Evolutionary conservation across 2,329 filamentous ascomycete genomes (phyloP), one percentile per base, ranked within the genome.

Genomic region (Colletotrichum sp.): DNA sequence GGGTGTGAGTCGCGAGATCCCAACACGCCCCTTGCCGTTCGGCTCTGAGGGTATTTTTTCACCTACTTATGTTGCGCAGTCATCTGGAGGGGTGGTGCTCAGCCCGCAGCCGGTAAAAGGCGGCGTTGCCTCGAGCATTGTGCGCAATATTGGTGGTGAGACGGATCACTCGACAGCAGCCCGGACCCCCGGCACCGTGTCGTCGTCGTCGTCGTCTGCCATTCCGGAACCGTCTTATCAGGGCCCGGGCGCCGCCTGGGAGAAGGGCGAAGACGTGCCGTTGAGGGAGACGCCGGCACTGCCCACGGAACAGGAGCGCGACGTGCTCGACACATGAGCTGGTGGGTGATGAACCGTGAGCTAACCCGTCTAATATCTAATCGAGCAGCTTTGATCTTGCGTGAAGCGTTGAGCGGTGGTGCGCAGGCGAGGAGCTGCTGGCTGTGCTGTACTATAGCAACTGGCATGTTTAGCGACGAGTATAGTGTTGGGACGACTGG

Each of bases 161-260:
- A 39, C 61, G 59, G 76, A 63, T n/a, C 49, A 67, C 36, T 67
- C 66, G 59, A 66, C 70, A 57, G 32, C 65, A 22, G 52, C 29
- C 52, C 52, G 55, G 61, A 44, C 57, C 15, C 36, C 34, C 27
- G 27, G 19, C 22, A 67, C 30, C 12, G 27, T 27, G 44, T 30
- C 25, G 22, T 44, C 29, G 44, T 16, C 25, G 22, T 39, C n/a
- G 39, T 15, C 69, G 27, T 76, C 77, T 11, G 79, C 80, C 8
- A 86, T 89, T 30, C 81, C 83, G 27, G 81, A 87, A 63, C 88
- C 89, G 22, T 88, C 87, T 78, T 91, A 89, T 79, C 81, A 84
- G 68, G 89, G 89, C 8, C 89, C 90, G 3, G 88, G 89, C 4
- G 82, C 85, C 15, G 80, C 84, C n/a, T 90, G 88, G 82, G 89